phyloP scores from a whole-genome alignment of 2,329 filamentous ascomycete genomes.

The Calonectria multiphialidica region DNA sequence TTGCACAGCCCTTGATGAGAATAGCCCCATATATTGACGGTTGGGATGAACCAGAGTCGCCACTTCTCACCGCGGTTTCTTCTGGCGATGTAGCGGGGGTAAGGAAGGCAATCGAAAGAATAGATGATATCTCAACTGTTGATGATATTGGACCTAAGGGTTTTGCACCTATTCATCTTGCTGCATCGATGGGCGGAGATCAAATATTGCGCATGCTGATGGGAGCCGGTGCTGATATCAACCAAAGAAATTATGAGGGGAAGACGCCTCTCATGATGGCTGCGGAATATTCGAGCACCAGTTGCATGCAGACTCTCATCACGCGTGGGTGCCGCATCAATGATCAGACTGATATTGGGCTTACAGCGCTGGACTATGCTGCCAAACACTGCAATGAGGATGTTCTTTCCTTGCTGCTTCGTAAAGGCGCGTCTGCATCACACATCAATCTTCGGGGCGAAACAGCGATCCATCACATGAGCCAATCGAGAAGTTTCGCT shows the following conservation, averaged over 20 bases:
- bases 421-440: not conserved
- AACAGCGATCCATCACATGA: not conserved
- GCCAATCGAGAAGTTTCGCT: not conserved
- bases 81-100: not conserved
- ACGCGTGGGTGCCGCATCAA: not conserved
- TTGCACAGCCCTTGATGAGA: not conserved
- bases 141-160: not conserved
- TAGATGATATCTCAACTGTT: not conserved
- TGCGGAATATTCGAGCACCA: not conserved
- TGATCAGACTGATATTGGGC: not conserved
- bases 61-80: not conserved
- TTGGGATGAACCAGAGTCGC: not conserved
- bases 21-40: not conserved
- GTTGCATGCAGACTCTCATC: not conserved
- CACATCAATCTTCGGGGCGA: not conserved
- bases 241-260: not conserved
- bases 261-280: not conserved
- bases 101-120: not conserved
- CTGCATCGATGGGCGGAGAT: not conserved
- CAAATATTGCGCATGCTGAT: not conserved
- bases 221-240: not conserved
- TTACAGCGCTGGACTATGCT: not conserved
- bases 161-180: not conserved
- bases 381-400: not conserved
- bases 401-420: not conserved